A percentile compares a stretch with the other conserved stretches of the same genome.
phyloP scores from a whole-genome alignment of 164 flowering plant genomes.

The Piper betle region DNA sequence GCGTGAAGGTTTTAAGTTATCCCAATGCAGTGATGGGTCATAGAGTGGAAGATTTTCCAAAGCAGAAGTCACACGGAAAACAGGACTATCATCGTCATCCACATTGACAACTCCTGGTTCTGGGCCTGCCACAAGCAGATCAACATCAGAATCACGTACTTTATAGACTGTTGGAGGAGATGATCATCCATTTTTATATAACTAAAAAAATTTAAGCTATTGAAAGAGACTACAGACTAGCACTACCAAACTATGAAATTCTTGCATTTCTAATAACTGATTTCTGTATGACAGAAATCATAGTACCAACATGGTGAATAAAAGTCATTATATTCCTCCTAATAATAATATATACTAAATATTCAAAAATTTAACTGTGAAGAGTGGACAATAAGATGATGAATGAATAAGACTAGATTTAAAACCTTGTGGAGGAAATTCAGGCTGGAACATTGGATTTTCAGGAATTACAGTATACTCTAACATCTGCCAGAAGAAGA shows the following conservation, averaged over 20 bases:
- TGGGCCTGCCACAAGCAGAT: slow-evolving; percentile 26
- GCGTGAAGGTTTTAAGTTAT: slow-evolving; percentile 13
- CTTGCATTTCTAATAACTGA: no score
- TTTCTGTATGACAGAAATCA: no score
- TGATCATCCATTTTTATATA: no score
- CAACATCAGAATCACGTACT: slow-evolving; percentile 1
- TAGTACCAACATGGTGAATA: no score
- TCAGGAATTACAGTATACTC: slow-evolving; percentile 78
- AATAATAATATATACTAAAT: background rate
- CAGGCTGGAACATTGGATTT: slow-evolving; percentile 85
- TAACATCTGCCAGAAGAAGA: slow-evolving; percentile 39
- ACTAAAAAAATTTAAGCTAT: background rate
- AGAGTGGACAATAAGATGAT: background rate
- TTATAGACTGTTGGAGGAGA: background rate
- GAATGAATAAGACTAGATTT: no score
- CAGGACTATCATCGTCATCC: slow-evolving; percentile 51
- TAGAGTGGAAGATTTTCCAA: slow-evolving; percentile 70
- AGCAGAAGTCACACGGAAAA: slow-evolving; percentile 50
- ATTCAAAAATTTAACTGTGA: background rate
- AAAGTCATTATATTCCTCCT: no score
- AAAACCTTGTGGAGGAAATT: slow-evolving; percentile 87
- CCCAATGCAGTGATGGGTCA: slow-evolving; percentile 39
- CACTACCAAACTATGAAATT: no score
- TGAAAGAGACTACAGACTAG: no score
- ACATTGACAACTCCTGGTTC: slow-evolving; percentile 43